phyloP scores from a whole-genome alignment of 2,329 filamentous ascomycete species.

The Colletotrichum euphorbiae region DNA sequence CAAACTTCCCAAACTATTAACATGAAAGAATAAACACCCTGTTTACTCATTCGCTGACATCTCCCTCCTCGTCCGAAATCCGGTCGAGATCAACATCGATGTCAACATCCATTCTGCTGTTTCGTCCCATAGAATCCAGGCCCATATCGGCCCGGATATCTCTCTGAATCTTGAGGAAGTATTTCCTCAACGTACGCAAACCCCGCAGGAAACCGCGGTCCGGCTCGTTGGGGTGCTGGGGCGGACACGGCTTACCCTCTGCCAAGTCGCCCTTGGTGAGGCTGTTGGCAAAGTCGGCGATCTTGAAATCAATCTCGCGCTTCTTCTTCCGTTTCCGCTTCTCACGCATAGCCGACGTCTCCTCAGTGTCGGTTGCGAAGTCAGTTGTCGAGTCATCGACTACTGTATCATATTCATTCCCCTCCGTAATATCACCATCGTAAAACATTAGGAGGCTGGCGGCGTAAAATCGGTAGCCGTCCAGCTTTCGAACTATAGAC shows the following conservation, averaged over 20 bases:
- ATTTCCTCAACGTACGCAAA: constrained; percentile 79
- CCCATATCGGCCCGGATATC: constrained; percentile 73
- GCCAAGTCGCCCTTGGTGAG: constrained; percentile 86
- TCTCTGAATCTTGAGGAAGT: constrained; percentile 88
- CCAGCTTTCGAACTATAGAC: constrained; percentile 80
- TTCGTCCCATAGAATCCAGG: constrained; percentile 51
- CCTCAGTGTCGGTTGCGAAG: constrained; percentile 68
- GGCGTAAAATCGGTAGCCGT: constrained; percentile 94
- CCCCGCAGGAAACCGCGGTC: constrained; percentile 92
- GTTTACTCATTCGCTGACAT: constrained; percentile 26
- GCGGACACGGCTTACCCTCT: constrained; percentile 77
- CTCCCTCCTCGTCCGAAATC: constrained; percentile 35
- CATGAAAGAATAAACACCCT: constrained; percentile 19
- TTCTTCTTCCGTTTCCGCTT: constrained; percentile 62
- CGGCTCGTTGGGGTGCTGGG: constrained; percentile 81
- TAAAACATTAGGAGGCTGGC: constrained; percentile 96
- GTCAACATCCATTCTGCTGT: constrained; percentile 33
- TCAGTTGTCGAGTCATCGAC: constrained; percentile 70
- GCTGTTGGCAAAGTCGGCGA: constrained; percentile 98
- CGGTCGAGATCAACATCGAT: constrained; percentile 31
- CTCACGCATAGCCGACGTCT: constrained; percentile 52
- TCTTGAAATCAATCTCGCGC: constrained; percentile 87
- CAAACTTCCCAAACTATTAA: constrained; percentile 22
- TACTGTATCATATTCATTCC: constrained; percentile 60
- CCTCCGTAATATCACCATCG: constrained; percentile 78